A percentile compares a stretch with the other conserved stretches of the same genome.
Evolutionary conservation across 257 asterid genomes (phyloP).

Genomic region (Salvia rosmarinus): DNA sequence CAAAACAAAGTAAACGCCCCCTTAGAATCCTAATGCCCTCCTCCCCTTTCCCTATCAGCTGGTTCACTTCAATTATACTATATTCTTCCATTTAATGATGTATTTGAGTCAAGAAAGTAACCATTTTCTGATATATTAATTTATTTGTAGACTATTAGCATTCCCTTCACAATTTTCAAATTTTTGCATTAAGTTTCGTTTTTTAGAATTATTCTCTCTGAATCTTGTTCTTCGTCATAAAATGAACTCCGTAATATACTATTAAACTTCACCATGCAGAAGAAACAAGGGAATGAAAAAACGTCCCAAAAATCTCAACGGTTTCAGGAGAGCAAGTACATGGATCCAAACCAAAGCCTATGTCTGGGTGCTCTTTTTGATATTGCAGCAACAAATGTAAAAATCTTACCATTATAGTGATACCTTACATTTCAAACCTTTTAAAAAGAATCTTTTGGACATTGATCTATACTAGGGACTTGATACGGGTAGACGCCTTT

Average conservation of each 20-base stretch:
- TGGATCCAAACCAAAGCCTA: conserved; percentile 90
- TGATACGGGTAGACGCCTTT: conserved; percentile 82
- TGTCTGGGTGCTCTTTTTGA: conserved; percentile 97
- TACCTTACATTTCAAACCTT: conserved; percentile 9
- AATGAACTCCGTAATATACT: conserved; percentile 1
- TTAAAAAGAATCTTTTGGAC: conserved; percentile 14
- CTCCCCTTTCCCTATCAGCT: neutral
- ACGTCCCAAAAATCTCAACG: conserved; percentile 63
- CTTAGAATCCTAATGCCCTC: neutral
- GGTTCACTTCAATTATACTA: neutral
- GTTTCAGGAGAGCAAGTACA: conserved; percentile 83
- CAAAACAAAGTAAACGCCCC: neutral
- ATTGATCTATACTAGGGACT: conserved; percentile 63
- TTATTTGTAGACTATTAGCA: conserved; percentile 15
- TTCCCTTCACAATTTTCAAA: neutral
- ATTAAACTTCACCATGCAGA: conserved; percentile 49
- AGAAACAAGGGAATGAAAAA: conserved; percentile 64
- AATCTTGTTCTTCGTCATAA: neutral
- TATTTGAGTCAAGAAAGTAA: conserved; percentile 12
- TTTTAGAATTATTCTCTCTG: neutral
- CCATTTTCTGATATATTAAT: conserved; percentile 1
- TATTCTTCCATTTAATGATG: neutral
- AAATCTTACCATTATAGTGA: neutral
- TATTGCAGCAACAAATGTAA: conserved; percentile 96
- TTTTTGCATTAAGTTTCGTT: neutral